Evolutionary conservation across 2,329 filamentous ascomycete species (phyloP).

Genomic region (Curvularia eragrostidis): DNA sequence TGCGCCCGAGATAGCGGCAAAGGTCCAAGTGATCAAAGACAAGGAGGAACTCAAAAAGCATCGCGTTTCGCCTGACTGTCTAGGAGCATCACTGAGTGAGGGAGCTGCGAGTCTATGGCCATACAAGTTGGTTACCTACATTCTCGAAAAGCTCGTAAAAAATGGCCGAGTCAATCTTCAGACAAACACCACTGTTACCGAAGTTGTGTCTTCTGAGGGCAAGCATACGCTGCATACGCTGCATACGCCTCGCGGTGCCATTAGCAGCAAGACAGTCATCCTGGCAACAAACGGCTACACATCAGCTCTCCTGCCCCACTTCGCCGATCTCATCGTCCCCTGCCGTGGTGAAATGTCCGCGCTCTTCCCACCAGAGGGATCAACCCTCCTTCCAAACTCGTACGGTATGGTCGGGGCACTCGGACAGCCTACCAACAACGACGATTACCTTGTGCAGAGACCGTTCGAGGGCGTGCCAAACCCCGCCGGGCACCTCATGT

Average conservation of each 20-base stretch:
- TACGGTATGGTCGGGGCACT: conserved; percentile 68
- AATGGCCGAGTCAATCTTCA: conserved; percentile 70
- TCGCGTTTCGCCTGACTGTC: conserved; percentile 55
- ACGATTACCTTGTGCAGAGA: conserved; percentile 78
- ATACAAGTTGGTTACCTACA: conserved; percentile 79
- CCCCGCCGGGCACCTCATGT: conserved; percentile 66
- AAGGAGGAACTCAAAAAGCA: conserved; percentile 59
- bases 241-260: conserved; percentile 71
- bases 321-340: conserved; percentile 76
- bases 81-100: conserved; percentile 69
- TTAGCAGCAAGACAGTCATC: conserved; percentile 69
- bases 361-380: conserved; percentile 62
- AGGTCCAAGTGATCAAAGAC: conserved; percentile 51
- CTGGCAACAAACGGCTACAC: conserved; percentile 87
- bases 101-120: conserved; percentile 77
- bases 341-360: conserved; percentile 76
- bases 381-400: conserved; percentile 60
- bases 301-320: conserved; percentile 72
- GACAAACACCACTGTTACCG: conserved; percentile 70
- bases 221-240: conserved; percentile 72
- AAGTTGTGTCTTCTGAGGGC: conserved; percentile 35
- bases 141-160: conserved; percentile 67
- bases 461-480: conserved; percentile 55
- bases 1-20: conserved; percentile 63
- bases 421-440: conserved; percentile 57